Evolutionary conservation across 1,139 yeast species (phyloP), one percentile per base, ranked within the genome.

Genomic region (Lodderomyces margitis): DNA sequence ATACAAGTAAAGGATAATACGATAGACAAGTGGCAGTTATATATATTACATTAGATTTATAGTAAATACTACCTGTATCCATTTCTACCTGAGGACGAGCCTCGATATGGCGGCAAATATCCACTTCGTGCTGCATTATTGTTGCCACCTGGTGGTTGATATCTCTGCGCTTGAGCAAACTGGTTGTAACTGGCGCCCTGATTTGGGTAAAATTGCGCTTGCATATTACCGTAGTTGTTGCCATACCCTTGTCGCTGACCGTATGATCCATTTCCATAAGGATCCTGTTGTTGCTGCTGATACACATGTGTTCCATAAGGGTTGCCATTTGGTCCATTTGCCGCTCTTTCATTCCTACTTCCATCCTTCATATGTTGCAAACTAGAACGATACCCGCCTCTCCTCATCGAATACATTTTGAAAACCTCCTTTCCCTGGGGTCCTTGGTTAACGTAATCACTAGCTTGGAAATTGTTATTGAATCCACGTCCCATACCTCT

Each of bases 321-420:
- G 2, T 40, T 39, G 20, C 16, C 38, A 21, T 40, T 32, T 10
- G 7, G 7, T 12, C 15, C 24, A 6, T 9, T 6, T 5, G 37
- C 15, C 6, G 9, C 17, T 25, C 21, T 24, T 4, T 35, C 27
- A 25, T 21, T 34, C 14, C 12, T 25, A 28, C 8, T 16, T 11
- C 44, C 44, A 36, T 44, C 47, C 37, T 46, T 52, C 46, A 44
- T 48, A 38, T 38, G 40, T 35, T 60, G 58, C 38, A 59, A 39
- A 45, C 64, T 58, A 0, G 74, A 53, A 34, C 75, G 54, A 48
- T 68, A 72, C 0, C 78, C 78, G 4, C 77, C 77, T 34, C 60
- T 54, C 46, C 75, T 60, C 61, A 68, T 61, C 3, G 62, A 47
- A 47, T 68, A 72, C 27, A 56, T 52, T 55, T 62, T 57, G 46